These are phyloP conservation scores for Metschnikowia proteae DNA, from an alignment of 805 yeast genomes.

Conservation along the genomic window DNA sequence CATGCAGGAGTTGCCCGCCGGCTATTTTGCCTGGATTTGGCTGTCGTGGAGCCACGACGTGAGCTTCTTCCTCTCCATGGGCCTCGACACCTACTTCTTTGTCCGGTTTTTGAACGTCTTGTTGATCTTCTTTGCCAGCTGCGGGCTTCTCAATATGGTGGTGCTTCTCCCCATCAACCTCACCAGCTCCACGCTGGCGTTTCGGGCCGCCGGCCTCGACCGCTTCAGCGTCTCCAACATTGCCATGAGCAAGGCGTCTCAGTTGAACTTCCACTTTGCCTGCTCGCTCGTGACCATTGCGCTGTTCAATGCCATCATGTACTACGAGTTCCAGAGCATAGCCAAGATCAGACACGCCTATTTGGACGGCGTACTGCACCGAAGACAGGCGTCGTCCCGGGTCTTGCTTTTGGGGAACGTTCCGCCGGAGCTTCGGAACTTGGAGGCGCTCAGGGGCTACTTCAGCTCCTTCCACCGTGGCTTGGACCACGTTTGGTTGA, in stretches of 20 bases:
- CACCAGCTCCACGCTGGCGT: constrained; percentile 31
- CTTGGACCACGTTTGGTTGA: constrained; percentile 57
- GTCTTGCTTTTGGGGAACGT: constrained; percentile 45
- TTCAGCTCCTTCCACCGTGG: constrained; percentile 50
- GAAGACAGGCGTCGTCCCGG: constrained; percentile 23
- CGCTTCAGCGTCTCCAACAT: constrained; percentile 68
- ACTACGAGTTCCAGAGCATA: constrained; percentile 52
- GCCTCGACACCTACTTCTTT: constrained; percentile 74
- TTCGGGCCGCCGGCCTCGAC: constrained; percentile 53
- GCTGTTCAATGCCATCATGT: constrained; percentile 53
- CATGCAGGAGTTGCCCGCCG: constrained; percentile 36
- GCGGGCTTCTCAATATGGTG: constrained; percentile 55
- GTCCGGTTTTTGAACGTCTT: constrained; percentile 56
- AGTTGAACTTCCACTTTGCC: constrained; percentile 60
- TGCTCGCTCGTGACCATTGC: constrained; percentile 52
- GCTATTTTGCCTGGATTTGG: constrained; percentile 55
- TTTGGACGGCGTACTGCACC: constrained; percentile 28
- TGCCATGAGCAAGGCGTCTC: constrained; percentile 45
- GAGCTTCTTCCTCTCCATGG: constrained; percentile 46
- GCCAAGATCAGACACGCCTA: constrained; percentile 46
- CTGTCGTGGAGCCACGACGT: constrained; percentile 41
- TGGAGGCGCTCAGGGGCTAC: constrained; percentile 21
- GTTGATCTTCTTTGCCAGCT: constrained; percentile 45
- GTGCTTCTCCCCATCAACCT: constrained; percentile 63
- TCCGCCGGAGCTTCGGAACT: constrained; percentile 32